These are phyloP conservation scores for Paramecium tetraurelia DNA, from an alignment of 73 alveolate genomes.

Conservation along the genomic window DNA sequence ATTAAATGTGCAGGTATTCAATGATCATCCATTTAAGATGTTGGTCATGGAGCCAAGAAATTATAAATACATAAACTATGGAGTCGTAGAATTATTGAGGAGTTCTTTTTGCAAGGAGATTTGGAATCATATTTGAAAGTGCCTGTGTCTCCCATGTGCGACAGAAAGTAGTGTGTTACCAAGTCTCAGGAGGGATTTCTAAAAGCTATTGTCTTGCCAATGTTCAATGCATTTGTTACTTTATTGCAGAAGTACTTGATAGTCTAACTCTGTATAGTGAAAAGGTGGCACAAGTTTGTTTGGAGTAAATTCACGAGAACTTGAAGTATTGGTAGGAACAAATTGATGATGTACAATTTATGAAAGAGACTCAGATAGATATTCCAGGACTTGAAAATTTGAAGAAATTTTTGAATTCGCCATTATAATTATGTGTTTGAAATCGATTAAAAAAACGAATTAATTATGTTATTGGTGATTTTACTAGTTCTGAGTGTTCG, in stretches of 20 bases:
- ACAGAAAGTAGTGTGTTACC: not conserved
- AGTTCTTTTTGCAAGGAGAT: constrained; percentile 53
- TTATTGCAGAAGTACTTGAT: not conserved
- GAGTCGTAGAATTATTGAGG: constrained; percentile 39
- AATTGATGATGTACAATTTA: not conserved
- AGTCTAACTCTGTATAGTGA: not conserved
- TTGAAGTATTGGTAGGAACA: not conserved
- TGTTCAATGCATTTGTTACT: not conserved
- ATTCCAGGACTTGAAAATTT: not conserved
- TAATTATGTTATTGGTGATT: not conserved
- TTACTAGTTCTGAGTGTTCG: not conserved
- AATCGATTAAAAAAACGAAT: not conserved
- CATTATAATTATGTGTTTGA: not conserved
- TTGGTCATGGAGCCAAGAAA: constrained; percentile 43
- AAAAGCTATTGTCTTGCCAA: not conserved
- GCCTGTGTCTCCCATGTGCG: constrained; percentile 37
- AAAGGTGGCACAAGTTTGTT: not conserved
- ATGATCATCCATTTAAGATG: not conserved
- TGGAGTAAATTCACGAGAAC: not conserved
- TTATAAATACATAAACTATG: constrained; percentile 31
- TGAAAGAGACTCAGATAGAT: not conserved
- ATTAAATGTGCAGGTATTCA: constrained; percentile 38
- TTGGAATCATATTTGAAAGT: constrained; percentile 23
- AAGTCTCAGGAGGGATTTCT: not conserved
- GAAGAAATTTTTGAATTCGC: constrained; percentile 1